Evolutionary conservation across 768 basidiomycete species (phyloP).

Genomic region (Termitomyces sp.): DNA sequence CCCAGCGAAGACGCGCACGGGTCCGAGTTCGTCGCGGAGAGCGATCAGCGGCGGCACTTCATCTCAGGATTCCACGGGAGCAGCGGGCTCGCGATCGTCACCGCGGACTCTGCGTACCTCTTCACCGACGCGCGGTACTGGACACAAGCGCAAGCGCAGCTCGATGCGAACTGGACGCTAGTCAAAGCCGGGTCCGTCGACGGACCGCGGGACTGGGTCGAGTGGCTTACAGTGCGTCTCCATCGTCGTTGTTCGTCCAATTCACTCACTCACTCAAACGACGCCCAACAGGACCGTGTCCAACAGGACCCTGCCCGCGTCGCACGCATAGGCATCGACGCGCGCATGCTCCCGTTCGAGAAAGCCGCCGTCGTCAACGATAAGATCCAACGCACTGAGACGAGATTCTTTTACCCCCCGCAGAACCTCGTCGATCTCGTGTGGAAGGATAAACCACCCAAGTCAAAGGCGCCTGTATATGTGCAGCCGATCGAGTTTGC

Average conservation of each 20-base stretch:
- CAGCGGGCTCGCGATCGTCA: conserved; percentile 68
- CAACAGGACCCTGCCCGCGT: conserved; percentile 32
- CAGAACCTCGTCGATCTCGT: conserved; percentile 80
- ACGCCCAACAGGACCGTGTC: conserved; percentile 26
- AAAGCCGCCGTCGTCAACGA: conserved; percentile 56
- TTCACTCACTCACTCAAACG: no score
- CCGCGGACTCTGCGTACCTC: conserved; percentile 62
- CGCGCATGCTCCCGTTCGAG: conserved; percentile 74
- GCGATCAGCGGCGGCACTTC: conserved; percentile 75
- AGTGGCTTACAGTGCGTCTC: conserved; percentile 57
- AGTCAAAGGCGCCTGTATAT: conserved; percentile 59
- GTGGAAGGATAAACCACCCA: conserved; percentile 74
- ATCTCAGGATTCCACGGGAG: conserved; percentile 59
- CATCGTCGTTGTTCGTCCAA: no score
- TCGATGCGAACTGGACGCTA: conserved; percentile 71
- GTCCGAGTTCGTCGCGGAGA: conserved; percentile 73
- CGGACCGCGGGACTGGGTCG: conserved; percentile 69
- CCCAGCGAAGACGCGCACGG: conserved; percentile 80
- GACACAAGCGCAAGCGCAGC: conserved; percentile 65
- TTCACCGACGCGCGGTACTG: conserved; percentile 82
- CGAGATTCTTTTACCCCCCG: conserved; percentile 73
- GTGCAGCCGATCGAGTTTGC: conserved; percentile 70
- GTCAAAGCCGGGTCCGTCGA: conserved; percentile 48
- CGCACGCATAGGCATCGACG: conserved; percentile 73
- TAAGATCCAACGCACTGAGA: conserved; percentile 45